phyloP scores from a whole-genome alignment of 495 filamentous ascomycete genomes.

The Tuber melanosporum region DNA sequence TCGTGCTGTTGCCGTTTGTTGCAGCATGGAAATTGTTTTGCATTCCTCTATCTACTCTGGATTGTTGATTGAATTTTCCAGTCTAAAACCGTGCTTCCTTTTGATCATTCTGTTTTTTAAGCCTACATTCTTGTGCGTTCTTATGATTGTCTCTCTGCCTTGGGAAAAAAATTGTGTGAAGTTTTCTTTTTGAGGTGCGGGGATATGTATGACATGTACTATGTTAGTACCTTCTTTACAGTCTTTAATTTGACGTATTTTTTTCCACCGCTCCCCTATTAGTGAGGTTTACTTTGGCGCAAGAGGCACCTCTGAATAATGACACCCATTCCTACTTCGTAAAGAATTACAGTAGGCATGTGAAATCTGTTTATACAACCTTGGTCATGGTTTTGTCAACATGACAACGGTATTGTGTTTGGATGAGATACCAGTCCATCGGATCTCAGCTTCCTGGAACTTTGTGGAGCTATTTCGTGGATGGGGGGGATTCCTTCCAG shows the following conservation, averaged over 20 bases:
- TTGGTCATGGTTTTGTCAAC: neutral
- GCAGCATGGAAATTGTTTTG: neutral
- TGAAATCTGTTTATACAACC: neutral
- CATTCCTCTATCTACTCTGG: neutral
- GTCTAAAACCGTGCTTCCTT: neutral
- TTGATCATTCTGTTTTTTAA: constrained; percentile 5
- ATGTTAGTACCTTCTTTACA: constrained; percentile 3
- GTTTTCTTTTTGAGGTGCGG: constrained; percentile 6
- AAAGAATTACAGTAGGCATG: neutral
- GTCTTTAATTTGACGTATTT: constrained; percentile 4
- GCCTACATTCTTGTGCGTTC: constrained; percentile 2
- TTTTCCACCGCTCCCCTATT: neutral
- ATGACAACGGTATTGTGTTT: neutral
- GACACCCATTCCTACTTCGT: neutral
- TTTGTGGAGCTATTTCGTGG: neutral
- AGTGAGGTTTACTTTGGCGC: neutral
- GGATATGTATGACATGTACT: constrained; percentile 6
- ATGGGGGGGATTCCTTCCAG: neutral
- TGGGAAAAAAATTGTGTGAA: constrained; percentile 5
- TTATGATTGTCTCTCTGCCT: constrained; percentile 7
- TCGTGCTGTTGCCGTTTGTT: constrained; percentile 32
- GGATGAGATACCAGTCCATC: neutral
- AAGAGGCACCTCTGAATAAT: neutral
- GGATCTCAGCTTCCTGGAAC: neutral
- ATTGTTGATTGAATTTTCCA: neutral